Evolutionary conservation across 1,284 basidiomycete genomes (phyloP).

Genomic region (Cutaneotrichosporon dermatis): DNA sequence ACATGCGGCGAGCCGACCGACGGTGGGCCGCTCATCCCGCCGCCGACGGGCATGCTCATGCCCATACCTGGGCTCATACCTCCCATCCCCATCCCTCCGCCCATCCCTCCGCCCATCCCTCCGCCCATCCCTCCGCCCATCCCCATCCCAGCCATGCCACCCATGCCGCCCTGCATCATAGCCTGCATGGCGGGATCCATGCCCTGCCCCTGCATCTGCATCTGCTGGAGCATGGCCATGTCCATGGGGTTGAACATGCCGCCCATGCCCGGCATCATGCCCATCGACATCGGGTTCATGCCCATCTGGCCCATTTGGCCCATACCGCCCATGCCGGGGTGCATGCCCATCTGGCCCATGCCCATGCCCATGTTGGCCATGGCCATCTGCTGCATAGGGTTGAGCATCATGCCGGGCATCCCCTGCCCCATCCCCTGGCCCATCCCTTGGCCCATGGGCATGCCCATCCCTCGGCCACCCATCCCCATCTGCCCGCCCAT

Average conservation of each 20-base stretch:
- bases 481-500: conserved; percentile 1
- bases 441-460: conserved; percentile 32
- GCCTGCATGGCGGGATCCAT: neutral
- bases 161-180: conserved; percentile 40
- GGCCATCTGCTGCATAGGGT: neutral
- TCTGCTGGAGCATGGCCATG: no score
- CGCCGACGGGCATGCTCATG: neutral
- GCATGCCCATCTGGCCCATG: conserved; percentile 16
- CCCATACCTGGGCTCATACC: conserved; percentile 35
- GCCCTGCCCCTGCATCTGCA: neutral
- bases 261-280: neutral
- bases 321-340: conserved; percentile 37
- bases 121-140: conserved; percentile 42
- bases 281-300: neutral
- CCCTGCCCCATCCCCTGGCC: neutral
- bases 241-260: neutral
- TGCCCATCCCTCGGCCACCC: neutral
- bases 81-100: conserved; percentile 23
- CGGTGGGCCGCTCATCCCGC: neutral
- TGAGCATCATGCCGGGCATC: neutral
- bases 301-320: conserved; percentile 16
- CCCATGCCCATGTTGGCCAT: conserved; percentile 13
- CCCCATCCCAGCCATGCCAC: conserved; percentile 49
- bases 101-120: conserved; percentile 11
- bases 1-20: neutral